These are phyloP conservation scores for Alnus rubra DNA, from an alignment of 306 rosid species.

Conservation along the genomic window DNA sequence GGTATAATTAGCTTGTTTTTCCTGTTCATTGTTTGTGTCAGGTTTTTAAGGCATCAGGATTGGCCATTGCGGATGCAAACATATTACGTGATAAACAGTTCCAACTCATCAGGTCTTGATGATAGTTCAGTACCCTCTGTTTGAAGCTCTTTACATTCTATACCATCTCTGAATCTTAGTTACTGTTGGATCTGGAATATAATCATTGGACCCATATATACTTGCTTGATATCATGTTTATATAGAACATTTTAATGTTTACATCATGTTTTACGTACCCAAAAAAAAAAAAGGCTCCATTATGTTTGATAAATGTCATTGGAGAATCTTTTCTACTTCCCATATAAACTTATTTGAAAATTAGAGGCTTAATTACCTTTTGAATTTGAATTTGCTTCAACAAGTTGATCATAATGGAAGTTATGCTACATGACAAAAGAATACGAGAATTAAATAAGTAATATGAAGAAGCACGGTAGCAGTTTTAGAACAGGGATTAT, in stretches of 20 bases:
- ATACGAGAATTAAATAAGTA: not conserved
- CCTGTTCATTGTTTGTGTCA: constrained; percentile 34
- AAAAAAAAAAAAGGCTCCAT: too few species aligned
- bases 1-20: not conserved
- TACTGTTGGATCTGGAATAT: constrained; percentile 1
- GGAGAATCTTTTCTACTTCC: not conserved
- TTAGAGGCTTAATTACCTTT: not conserved
- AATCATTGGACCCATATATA: not conserved
- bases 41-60: constrained; percentile 82
- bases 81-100: constrained; percentile 81
- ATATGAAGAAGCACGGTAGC: not conserved
- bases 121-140: constrained; percentile 17
- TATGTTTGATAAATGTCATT: not conserved
- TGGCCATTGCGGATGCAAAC: constrained; percentile 67
- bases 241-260: not conserved
- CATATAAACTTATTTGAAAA: not conserved
- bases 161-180: constrained; percentile 5
- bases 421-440: not conserved
- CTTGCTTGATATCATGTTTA: not conserved
- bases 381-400: not conserved
- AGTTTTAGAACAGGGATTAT: not conserved
- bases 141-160: constrained; percentile 9
- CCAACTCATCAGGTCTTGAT: constrained; percentile 83
- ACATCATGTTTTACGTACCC: not conserved
- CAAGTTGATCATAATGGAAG: not conserved